phyloP scores from a whole-genome alignment of 768 basidiomycete species.

The Lactifluus pinguis region DNA sequence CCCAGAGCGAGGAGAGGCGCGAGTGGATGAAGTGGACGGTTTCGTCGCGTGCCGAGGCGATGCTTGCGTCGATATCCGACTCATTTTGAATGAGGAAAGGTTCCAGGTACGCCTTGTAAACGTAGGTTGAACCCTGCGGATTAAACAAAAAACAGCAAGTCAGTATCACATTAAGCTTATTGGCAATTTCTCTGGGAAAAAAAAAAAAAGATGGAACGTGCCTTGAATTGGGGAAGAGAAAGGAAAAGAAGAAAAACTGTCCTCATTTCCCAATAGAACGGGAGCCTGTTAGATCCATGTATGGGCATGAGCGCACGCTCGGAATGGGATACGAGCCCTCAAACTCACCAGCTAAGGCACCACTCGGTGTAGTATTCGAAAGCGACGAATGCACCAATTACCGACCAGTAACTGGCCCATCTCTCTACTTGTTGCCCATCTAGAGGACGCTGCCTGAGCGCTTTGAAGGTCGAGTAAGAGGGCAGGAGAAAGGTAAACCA shows the following conservation, averaged over 20 bases:
- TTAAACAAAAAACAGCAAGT: neutral
- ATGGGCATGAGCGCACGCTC: neutral
- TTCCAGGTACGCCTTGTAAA: constrained; percentile 51
- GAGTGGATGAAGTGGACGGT: constrained; percentile 45
- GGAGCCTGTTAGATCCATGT: constrained; percentile 40
- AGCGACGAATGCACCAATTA: constrained; percentile 50
- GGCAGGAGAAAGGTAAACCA: constrained; percentile 67
- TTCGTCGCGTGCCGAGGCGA: constrained; percentile 46
- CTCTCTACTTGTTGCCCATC: constrained; percentile 44
- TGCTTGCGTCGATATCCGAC: constrained; percentile 47
- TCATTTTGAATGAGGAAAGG: constrained; percentile 57
- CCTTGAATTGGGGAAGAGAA: constrained; percentile 62
- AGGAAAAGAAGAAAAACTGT: constrained; percentile 61
- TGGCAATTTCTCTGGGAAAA: neutral
- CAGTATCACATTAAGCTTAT: neutral
- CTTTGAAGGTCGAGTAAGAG: constrained; percentile 58
- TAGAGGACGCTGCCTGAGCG: constrained; percentile 44
- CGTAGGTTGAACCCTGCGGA: constrained; percentile 53
- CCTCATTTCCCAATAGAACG: constrained; percentile 69
- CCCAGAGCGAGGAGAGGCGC: constrained; percentile 41
- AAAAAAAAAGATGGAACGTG: constrained; percentile 22
- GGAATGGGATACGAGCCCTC: neutral
- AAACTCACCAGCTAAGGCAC: constrained; percentile 53
- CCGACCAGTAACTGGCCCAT: constrained; percentile 56
- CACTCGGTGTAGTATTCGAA: constrained; percentile 57